phyloP scores from a whole-genome alignment of 208 protist species.

The Endotrypanum monterogeii region DNA sequence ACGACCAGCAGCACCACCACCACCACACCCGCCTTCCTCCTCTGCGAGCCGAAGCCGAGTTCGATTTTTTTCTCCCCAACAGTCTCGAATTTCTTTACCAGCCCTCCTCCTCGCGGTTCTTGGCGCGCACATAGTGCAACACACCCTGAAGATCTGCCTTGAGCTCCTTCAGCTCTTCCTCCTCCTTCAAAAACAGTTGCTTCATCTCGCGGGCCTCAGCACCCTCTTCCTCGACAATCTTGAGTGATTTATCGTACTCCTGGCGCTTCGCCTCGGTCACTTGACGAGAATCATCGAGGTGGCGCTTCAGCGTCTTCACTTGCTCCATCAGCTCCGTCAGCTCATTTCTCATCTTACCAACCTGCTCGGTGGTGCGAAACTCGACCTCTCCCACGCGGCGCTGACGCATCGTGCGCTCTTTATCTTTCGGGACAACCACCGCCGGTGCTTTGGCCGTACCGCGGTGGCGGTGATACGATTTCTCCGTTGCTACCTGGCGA shows the following conservation, averaged over 20 bases:
- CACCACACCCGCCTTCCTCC: too few species aligned
- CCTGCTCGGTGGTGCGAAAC: conserved; percentile 43
- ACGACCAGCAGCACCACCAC: too few species aligned
- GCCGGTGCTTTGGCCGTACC: conserved; percentile 55
- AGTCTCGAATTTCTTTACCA: conserved; percentile 20
- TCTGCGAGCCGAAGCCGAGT: background rate
- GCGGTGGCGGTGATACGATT: conserved; percentile 71
- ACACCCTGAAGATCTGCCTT: conserved; percentile 82
- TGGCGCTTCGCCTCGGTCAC: conserved; percentile 35
- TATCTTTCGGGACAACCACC: conserved; percentile 38
- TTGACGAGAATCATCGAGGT: conserved; percentile 57
- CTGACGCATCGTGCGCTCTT: conserved; percentile 36
- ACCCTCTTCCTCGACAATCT: conserved; percentile 55
- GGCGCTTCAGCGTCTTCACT: conserved; percentile 61
- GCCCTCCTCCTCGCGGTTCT: conserved; percentile 64
- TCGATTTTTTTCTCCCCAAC: background rate
- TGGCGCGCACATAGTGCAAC: conserved; percentile 75
- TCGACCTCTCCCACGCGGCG: conserved; percentile 57
- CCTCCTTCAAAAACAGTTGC: conserved; percentile 58
- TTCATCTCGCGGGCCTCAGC: conserved; percentile 62
- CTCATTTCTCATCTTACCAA: conserved; percentile 51
- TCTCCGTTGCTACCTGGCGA: conserved; percentile 65
- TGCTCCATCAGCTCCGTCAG: conserved; percentile 70
- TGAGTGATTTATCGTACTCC: conserved; percentile 51
- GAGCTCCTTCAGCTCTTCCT: conserved; percentile 64